A percentile compares a stretch with the other conserved stretches of the same genome.
These are phyloP conservation scores for Penicillium sclerotiorum DNA, from an alignment of 2,329 filamentous ascomycete species.

Conservation along the genomic window DNA sequence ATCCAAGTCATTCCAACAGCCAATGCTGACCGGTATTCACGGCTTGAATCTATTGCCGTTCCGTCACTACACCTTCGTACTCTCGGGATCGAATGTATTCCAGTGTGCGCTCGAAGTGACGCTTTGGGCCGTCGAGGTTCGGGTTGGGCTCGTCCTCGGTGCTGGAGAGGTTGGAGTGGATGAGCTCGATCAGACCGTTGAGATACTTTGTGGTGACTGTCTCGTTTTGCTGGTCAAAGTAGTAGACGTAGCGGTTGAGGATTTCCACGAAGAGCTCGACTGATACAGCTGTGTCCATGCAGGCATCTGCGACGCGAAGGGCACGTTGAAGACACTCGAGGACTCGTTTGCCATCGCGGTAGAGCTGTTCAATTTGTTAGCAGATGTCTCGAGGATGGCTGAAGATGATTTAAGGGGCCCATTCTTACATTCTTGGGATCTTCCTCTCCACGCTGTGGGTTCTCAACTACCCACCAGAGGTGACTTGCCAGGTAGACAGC, in stretches of 20 bases:
- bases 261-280: slow-evolving; percentile 99
- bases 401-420: not conserved
- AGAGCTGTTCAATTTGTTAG: slow-evolving; percentile 65
- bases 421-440: slow-evolving; percentile 74
- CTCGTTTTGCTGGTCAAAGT: slow-evolving; percentile 99
- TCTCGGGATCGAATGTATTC: slow-evolving; percentile 91
- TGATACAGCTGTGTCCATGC: slow-evolving; percentile 97
- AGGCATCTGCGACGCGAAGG: slow-evolving; percentile 93
- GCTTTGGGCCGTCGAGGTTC: slow-evolving; percentile 83
- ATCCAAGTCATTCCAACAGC: not conserved
- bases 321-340: slow-evolving; percentile 95
- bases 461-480: slow-evolving; percentile 95
- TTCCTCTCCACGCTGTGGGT: slow-evolving; percentile 73
- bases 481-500: slow-evolving; percentile 96
- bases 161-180: slow-evolving; percentile 90
- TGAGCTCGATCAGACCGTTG: slow-evolving; percentile 96
- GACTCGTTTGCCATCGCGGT: slow-evolving; percentile 95
- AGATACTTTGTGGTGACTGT: slow-evolving; percentile 97
- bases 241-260: slow-evolving; percentile 96
- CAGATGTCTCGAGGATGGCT: slow-evolving; percentile 20
- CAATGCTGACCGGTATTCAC: too few species aligned
- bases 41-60: slow-evolving; percentile 48
- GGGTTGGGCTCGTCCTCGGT: slow-evolving; percentile 68
- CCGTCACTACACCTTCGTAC: slow-evolving; percentile 86
- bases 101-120: slow-evolving; percentile 91